Conservation (phyloP, 2,329 filamentous ascomycete species). For the Cyanodermella asteris region DNA sequence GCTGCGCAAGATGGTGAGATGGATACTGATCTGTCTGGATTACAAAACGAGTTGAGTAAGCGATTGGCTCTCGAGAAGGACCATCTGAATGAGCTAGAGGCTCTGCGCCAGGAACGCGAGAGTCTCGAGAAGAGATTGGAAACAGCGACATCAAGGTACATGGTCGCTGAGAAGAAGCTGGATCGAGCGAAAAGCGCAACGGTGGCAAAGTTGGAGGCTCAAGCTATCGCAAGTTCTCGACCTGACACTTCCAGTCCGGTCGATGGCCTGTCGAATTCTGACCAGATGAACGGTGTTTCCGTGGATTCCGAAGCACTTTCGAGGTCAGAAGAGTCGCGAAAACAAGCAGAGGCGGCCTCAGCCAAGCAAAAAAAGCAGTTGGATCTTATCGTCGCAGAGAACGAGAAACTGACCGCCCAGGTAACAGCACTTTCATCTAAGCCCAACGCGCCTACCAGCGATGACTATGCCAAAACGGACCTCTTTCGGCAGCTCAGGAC, state of each 20-base stretch:
- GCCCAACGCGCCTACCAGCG: slow-evolving; percentile 49
- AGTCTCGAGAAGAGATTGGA: slow-evolving; percentile 72
- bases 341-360: slow-evolving; percentile 53
- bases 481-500: slow-evolving; percentile 79
- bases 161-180: slow-evolving; percentile 86
- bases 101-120: slow-evolving; percentile 56
- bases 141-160: slow-evolving; percentile 69
- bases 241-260: slow-evolving; percentile 15
- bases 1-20: slow-evolving; percentile 27
- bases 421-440: slow-evolving; percentile 49
- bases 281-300: slow-evolving; percentile 32
- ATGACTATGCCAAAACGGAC: slow-evolving; percentile 82
- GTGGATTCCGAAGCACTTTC: slow-evolving; percentile 32
- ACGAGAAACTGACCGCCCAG: slow-evolving; percentile 52
- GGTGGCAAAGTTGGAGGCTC: slow-evolving; percentile 77
- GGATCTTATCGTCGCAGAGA: slow-evolving; percentile 55
- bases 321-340: slow-evolving; percentile 53
- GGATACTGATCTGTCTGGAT: slow-evolving; percentile 44
- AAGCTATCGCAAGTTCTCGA: slow-evolving; percentile 50
- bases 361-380: slow-evolving; percentile 78
- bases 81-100: slow-evolving; percentile 53
- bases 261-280: slow-evolving; percentile 24
- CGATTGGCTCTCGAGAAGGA: slow-evolving; percentile 68
- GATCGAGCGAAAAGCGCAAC: slow-evolving; percentile 75
- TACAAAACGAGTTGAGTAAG: slow-evolving; percentile 54